Evolutionary conservation across 148 eudicot species (phyloP).

Genomic region (Fagopyrum tataricum): DNA sequence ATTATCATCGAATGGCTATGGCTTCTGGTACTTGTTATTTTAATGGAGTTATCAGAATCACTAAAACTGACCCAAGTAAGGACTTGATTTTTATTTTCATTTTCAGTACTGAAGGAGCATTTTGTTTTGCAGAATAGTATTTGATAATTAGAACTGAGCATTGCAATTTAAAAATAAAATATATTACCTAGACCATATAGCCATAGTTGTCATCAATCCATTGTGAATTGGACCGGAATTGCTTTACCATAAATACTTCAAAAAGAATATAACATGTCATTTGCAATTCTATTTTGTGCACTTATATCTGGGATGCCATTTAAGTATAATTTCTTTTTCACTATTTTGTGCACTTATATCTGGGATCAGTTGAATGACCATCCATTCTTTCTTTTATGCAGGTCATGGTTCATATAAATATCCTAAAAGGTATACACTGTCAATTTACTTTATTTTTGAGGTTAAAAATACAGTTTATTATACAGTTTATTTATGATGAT

Average conservation of each 20-base stretch:
- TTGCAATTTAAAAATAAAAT: too few relatives aligned
- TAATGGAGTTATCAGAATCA: slow-evolving; percentile 76
- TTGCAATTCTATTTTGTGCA: too few relatives aligned
- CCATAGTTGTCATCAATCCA: too few relatives aligned
- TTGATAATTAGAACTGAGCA: not conserved
- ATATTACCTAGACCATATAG: too few relatives aligned
- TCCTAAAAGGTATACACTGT: slow-evolving; percentile 71
- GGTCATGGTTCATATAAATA: slow-evolving; percentile 84
- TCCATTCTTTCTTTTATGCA: slow-evolving; percentile 21
- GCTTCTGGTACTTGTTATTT: slow-evolving; percentile 83
- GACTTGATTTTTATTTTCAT: not conserved
- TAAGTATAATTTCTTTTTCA: too few relatives aligned
- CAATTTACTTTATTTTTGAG: not conserved
- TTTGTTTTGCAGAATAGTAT: not conserved
- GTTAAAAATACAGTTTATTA: not conserved
- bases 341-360: not conserved
- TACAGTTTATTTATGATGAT: too few relatives aligned
- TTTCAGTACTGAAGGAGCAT: not conserved
- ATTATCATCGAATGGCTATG: slow-evolving; percentile 83
- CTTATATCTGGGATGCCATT: too few relatives aligned
- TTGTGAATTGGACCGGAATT: too few relatives aligned
- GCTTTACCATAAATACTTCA: too few relatives aligned
- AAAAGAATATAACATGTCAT: not conserved
- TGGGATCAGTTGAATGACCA: not conserved
- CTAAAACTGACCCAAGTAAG: slow-evolving; percentile 85